Evolutionary conservation across 2,329 filamentous ascomycete genomes (phyloP).

Genomic region (Lachnellula subtilissima): DNA sequence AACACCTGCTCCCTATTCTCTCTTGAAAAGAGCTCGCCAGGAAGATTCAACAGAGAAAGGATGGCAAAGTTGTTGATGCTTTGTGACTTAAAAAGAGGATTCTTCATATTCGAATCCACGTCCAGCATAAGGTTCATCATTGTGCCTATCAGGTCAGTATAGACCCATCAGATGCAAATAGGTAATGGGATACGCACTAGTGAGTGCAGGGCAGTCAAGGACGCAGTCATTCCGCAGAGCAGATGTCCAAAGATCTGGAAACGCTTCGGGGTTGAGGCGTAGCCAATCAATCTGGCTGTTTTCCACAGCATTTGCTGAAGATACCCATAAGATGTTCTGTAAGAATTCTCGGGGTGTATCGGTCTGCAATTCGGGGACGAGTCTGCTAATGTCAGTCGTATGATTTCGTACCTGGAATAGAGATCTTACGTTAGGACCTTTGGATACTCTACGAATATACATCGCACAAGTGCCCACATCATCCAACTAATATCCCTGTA

Average conservation of each 20-base stretch:
- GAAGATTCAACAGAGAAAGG: conserved; percentile 22
- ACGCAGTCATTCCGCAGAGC: conserved; percentile 21
- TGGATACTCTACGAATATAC: conserved; percentile 27
- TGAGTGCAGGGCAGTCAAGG: conserved; percentile 20
- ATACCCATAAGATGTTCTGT: conserved; percentile 25
- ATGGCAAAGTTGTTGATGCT: conserved; percentile 24
- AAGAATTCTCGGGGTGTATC: conserved; percentile 17
- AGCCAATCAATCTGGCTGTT: conserved; percentile 6
- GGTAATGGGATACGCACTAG: conserved; percentile 14
- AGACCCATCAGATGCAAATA: background rate
- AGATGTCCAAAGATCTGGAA: conserved; percentile 23
- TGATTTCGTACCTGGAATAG: background rate
- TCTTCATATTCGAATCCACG: conserved; percentile 15
- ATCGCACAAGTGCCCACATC: conserved; percentile 19
- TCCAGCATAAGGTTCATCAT: conserved; percentile 27
- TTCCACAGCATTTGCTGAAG: conserved; percentile 16
- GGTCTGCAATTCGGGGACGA: conserved; percentile 14
- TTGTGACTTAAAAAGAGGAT: conserved; percentile 14
- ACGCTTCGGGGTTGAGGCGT: conserved; percentile 14
- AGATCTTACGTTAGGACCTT: conserved; percentile 22
- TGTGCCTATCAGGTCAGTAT: conserved; percentile 12
- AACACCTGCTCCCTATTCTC: conserved; percentile 42
- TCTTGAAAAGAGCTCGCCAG: conserved; percentile 38
- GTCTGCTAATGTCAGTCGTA: conserved; percentile 16
- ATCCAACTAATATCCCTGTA: conserved; percentile 18